Evolutionary conservation across 345 rosid genomes (phyloP).

Genomic region (Lepidium sativum): DNA sequence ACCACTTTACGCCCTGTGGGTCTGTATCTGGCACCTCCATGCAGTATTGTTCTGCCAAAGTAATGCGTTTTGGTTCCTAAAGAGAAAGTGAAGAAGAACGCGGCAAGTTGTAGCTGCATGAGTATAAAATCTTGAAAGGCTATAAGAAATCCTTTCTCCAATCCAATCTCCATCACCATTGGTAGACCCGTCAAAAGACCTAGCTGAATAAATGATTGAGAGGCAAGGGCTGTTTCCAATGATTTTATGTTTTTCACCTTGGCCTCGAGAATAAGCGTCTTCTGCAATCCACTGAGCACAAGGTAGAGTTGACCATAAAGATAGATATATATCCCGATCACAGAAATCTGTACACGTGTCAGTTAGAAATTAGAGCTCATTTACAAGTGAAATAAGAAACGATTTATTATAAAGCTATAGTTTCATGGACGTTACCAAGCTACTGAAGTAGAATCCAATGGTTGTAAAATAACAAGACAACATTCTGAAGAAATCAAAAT

Average conservation of each 20-base stretch:
- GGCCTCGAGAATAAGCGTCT: conserved; percentile 59
- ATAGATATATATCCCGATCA: conserved; percentile 76
- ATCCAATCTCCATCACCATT: conserved; percentile 97
- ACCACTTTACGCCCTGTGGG: conserved; percentile 95
- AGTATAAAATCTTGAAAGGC: conserved; percentile 92
- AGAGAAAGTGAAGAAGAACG: conserved; percentile 94
- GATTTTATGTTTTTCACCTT: conserved; percentile 70
- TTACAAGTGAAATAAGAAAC: not conserved
- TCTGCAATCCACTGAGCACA: conserved; percentile 89
- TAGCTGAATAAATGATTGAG: conserved; percentile 94
- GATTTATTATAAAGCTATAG: not conserved
- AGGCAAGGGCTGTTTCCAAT: conserved; percentile 90
- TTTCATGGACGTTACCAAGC: conserved; percentile 47
- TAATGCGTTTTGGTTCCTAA: conserved; percentile 88
- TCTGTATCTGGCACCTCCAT: conserved; percentile 92
- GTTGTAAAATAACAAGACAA: conserved; percentile 94
- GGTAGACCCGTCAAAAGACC: conserved; percentile 96
- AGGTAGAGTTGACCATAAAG: conserved; percentile 93
- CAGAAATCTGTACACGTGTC: conserved; percentile 50
- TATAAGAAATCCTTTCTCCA: conserved; percentile 86
- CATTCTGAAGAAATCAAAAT: conserved; percentile 94
- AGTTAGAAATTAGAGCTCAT: not conserved
- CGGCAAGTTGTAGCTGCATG: conserved; percentile 93
- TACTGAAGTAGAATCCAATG: conserved; percentile 87
- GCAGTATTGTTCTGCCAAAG: conserved; percentile 79